A percentile compares a stretch with the other conserved stretches of the same genome.
Conservation (phyloP, 352 stramenopile genomes). For the Blastocystis sp. region DNA sequence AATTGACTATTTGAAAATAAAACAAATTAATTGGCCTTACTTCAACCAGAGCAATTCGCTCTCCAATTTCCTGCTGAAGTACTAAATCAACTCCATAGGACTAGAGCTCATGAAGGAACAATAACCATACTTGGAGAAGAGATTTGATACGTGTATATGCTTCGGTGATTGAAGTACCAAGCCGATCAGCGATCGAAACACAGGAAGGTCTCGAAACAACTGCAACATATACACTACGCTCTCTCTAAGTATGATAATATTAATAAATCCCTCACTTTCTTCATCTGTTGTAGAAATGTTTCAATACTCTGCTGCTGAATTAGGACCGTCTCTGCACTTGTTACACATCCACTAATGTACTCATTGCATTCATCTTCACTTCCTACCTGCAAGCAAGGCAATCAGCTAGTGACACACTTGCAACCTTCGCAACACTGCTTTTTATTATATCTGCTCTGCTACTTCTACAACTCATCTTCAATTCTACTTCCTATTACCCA, state of each 20-base stretch:
- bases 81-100: slow-evolving; percentile 39
- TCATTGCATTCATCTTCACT: neutral
- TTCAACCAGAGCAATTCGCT: slow-evolving; percentile 19
- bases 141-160: neutral
- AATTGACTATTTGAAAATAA: neutral
- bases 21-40: neutral
- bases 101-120: neutral
- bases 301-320: slow-evolving; percentile 54
- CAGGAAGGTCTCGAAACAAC: slow-evolving; percentile 46
- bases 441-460: slow-evolving; percentile 14
- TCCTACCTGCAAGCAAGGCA: slow-evolving; percentile 51
- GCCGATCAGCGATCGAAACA: neutral
- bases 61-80: slow-evolving; percentile 35
- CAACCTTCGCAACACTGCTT: slow-evolving; percentile 14
- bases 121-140: neutral
- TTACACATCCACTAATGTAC: slow-evolving; percentile 46
- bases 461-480: neutral
- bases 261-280: neutral
- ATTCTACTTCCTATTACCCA: neutral
- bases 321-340: slow-evolving; percentile 51
- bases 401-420: slow-evolving; percentile 31
- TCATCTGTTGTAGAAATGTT: slow-evolving; percentile 32
- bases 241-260: neutral
- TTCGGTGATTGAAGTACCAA: neutral
- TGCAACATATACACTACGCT: neutral